phyloP scores from a whole-genome alignment of 257 asterid genomes.

The Lavandula angustifolia region DNA sequence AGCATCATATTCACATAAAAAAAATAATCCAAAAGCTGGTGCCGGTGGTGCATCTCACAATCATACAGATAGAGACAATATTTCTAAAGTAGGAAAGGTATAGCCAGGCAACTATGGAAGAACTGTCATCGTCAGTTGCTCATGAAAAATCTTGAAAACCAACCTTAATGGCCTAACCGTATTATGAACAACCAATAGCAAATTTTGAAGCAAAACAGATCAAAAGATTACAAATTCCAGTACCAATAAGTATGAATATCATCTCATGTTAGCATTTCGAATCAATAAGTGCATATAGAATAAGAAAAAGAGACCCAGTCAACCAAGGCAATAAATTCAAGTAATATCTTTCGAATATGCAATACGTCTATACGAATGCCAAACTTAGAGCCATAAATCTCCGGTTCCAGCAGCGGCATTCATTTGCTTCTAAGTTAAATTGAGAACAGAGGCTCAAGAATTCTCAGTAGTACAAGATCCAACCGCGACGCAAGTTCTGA shows the following conservation, averaged over 20 bases:
- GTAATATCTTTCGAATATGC: background rate
- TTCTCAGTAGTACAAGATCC: conserved; percentile 6
- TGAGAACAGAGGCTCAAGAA: background rate
- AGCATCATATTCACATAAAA: background rate
- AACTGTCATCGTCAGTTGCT: conserved; percentile 37
- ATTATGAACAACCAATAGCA: conserved; percentile 22
- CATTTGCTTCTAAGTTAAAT: conserved; percentile 24
- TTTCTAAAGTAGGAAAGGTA: conserved; percentile 29
- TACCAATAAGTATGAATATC: conserved; percentile 16
- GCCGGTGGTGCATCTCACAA: conserved; percentile 34
- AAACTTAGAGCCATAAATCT: conserved; percentile 5
- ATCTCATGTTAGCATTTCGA: conserved; percentile 18
- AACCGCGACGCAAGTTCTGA: conserved; percentile 19
- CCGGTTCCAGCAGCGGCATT: conserved; percentile 14
- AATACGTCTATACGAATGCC: background rate
- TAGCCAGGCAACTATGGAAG: conserved; percentile 32
- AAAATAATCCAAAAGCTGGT: conserved; percentile 23
- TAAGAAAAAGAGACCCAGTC: background rate
- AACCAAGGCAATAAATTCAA: background rate
- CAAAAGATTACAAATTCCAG: conserved; percentile 13
- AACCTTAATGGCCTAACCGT: background rate
- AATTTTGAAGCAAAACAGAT: conserved; percentile 27
- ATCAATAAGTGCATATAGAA: background rate
- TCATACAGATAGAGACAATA: conserved; percentile 32
- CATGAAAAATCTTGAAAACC: conserved; percentile 28